These are phyloP conservation scores for Nicotiana sylvestris DNA, from an alignment of 257 asterid genomes.

Conservation along the genomic window DNA sequence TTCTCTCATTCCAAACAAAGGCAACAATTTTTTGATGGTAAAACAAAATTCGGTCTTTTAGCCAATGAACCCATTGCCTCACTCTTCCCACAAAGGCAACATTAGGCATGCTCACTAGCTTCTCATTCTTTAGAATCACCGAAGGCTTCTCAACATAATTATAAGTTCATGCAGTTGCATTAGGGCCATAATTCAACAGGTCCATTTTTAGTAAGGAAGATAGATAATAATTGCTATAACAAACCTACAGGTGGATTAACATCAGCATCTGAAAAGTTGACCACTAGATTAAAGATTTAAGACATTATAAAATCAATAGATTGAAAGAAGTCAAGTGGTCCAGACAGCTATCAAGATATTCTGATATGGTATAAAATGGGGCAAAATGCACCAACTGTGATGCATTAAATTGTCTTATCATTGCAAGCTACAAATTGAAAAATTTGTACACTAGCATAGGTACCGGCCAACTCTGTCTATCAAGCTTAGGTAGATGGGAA, in stretches of 20 bases:
- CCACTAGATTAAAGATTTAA: background rate
- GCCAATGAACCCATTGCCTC: too few relatives aligned
- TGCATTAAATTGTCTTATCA: background rate
- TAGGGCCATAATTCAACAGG: background rate
- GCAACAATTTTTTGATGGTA: background rate
- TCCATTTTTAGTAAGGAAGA: background rate
- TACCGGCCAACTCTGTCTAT: background rate
- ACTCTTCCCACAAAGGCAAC: background rate
- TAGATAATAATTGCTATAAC: background rate
- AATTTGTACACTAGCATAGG: background rate
- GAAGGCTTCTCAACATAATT: background rate
- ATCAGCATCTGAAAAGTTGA: background rate
- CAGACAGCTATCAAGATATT: background rate
- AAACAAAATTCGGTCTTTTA: too few relatives aligned
- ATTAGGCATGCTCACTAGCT: background rate
- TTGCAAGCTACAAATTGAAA: background rate
- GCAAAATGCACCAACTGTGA: background rate
- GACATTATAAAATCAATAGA: background rate
- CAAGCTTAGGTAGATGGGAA: background rate
- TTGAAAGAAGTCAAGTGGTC: background rate
- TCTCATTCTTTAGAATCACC: constrained; percentile 1
- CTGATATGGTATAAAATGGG: background rate
- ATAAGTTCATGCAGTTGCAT: background rate
- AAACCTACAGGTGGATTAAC: background rate
- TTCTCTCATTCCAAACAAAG: background rate